A percentile compares a stretch with the other conserved stretches of the same genome.
Evolutionary conservation across 2,329 filamentous ascomycete species (phyloP).

Genomic region (Pseudogymnoascus sp.): DNA sequence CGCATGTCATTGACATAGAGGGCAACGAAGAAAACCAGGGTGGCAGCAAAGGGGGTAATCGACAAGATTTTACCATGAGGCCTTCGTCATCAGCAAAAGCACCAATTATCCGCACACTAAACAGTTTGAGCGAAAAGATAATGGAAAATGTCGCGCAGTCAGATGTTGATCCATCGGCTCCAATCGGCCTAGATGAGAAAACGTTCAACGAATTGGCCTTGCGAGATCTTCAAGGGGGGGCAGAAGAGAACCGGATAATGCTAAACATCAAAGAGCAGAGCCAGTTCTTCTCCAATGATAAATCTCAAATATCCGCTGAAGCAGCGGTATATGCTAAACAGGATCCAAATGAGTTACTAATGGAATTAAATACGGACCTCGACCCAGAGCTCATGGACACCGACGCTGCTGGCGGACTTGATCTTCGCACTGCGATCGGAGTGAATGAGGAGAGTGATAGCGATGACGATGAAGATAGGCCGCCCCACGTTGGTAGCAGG

Average conservation of each 20-base stretch:
- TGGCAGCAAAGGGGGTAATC: conserved; percentile 71
- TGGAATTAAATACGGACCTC: conserved; percentile 57
- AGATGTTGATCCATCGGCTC: conserved; percentile 60
- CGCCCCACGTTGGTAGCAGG: conserved; percentile 60
- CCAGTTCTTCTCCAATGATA: conserved; percentile 64
- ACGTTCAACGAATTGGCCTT: conserved; percentile 70
- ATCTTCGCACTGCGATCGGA: conserved; percentile 58
- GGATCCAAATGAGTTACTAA: conserved; percentile 61
- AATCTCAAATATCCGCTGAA: conserved; percentile 33
- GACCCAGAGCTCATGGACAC: conserved; percentile 37
- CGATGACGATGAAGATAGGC: conserved; percentile 52
- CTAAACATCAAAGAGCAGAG: conserved; percentile 85
- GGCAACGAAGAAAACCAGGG: conserved; percentile 95
- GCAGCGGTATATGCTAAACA: conserved; percentile 56
- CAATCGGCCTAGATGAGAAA: conserved; percentile 62
- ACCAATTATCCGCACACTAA: conserved; percentile 82
- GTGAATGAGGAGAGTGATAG: conserved; percentile 65
- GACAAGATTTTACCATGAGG: conserved; percentile 84
- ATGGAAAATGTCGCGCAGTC: conserved; percentile 78
- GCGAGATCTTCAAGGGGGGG: conserved; percentile 69
- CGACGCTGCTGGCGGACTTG: conserved; percentile 44
- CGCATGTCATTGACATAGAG: conserved; percentile 84
- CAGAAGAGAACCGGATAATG: conserved; percentile 68
- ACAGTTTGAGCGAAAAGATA: conserved; percentile 87
- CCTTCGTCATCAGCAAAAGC: conserved; percentile 67